phyloP scores from a whole-genome alignment of 768 basidiomycete genomes.

The Suillus subalutaceus region DNA sequence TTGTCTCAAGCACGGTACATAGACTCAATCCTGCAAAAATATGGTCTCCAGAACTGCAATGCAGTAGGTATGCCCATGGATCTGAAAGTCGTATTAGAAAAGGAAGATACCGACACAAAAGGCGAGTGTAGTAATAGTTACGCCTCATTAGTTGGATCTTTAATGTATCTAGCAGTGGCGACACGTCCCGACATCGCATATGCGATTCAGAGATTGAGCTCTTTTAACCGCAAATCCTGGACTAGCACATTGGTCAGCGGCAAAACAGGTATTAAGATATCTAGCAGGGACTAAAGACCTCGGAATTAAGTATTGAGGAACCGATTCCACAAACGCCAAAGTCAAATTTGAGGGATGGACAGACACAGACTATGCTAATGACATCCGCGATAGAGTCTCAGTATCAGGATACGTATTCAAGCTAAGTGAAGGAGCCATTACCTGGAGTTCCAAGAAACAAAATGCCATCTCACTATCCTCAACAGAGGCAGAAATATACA shows the following conservation, averaged over 20 bases:
- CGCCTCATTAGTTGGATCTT: constrained; percentile 17
- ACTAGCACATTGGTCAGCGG: constrained; percentile 15
- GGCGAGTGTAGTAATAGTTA: not conserved
- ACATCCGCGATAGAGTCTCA: constrained; percentile 17
- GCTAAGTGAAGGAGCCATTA: constrained; percentile 30
- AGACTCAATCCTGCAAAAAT: not conserved
- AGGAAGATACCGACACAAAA: not conserved
- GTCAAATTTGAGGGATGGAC: constrained; percentile 20
- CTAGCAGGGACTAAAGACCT: constrained; percentile 6
- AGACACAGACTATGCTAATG: constrained; percentile 31
- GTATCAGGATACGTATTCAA: constrained; percentile 32
- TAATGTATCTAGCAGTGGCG: constrained; percentile 26
- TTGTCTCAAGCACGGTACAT: constrained; percentile 11
- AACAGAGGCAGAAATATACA: constrained; percentile 10
- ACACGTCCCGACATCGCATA: constrained; percentile 19
- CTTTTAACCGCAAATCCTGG: constrained; percentile 14
- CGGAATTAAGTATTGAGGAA: constrained; percentile 11
- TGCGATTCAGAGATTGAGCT: constrained; percentile 8
- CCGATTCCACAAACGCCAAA: not conserved
- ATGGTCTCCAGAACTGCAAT: constrained; percentile 6
- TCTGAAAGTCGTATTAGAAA: not conserved
- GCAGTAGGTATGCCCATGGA: constrained; percentile 11
- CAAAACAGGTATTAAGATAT: constrained; percentile 20
- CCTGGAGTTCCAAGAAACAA: constrained; percentile 37
- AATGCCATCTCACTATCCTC: constrained; percentile 22